These are phyloP conservation scores for Paradendryphiella salina DNA, from an alignment of 2,329 filamentous ascomycete species.

Conservation along the genomic window DNA sequence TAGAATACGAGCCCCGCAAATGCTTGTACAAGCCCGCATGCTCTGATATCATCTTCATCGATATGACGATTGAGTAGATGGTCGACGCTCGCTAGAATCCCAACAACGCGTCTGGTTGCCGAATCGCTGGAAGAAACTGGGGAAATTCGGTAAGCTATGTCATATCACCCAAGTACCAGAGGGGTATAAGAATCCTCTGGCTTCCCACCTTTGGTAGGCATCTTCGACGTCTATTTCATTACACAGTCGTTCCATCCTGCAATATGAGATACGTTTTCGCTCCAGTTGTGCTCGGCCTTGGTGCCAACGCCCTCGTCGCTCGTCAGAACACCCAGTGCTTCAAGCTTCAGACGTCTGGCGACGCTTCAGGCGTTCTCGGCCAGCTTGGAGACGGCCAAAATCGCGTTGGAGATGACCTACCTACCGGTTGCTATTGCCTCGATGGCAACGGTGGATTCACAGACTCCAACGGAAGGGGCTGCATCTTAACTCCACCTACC, in stretches of 20 bases:
- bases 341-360: conserved; percentile 25
- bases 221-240: not conserved
- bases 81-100: not conserved
- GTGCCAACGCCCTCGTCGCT: conserved; percentile 29
- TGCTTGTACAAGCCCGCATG: conserved; percentile 9
- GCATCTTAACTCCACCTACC: conserved; percentile 64
- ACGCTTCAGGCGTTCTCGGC: conserved; percentile 56
- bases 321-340: conserved; percentile 25
- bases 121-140: not conserved
- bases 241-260: conserved; percentile 5
- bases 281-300: conserved; percentile 26
- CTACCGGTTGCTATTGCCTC: conserved; percentile 59
- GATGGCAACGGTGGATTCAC: conserved; percentile 54
- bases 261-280: conserved; percentile 32
- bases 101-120: conserved; percentile 6
- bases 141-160: conserved; percentile 8
- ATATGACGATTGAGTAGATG: conserved; percentile 6
- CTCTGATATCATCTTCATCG: conserved; percentile 22
- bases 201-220: conserved; percentile 1
- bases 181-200: not conserved
- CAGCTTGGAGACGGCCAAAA: conserved; percentile 66
- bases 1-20: conserved; percentile 1
- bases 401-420: conserved; percentile 57
- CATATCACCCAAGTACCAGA: not conserved
- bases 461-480: conserved; percentile 61